Evolutionary conservation across 108 stramenopile species (phyloP).

Genomic region (Epithemia pelagica): DNA sequence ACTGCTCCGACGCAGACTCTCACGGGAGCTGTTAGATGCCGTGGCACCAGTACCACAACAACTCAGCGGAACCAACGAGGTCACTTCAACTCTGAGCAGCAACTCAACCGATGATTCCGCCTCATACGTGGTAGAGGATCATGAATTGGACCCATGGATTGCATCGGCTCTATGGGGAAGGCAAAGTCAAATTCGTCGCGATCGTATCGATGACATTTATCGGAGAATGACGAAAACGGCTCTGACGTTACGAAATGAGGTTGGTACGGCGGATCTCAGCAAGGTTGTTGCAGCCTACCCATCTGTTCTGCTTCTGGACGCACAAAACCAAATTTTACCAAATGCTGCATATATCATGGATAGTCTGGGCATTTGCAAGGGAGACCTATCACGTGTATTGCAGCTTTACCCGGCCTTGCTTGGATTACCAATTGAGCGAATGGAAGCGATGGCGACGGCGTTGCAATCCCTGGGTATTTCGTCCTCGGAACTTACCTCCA

Average conservation of each 20-base stretch:
- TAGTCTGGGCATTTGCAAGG: slow-evolving; percentile 52
- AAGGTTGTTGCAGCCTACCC: slow-evolving; percentile 65
- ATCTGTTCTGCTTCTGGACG: slow-evolving; percentile 48
- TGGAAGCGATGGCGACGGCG: slow-evolving; percentile 39
- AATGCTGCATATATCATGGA: slow-evolving; percentile 45
- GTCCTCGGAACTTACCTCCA: slow-evolving; percentile 40
- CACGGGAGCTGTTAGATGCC: slow-evolving; percentile 46
- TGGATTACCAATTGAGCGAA: slow-evolving; percentile 35
- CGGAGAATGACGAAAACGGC: slow-evolving; percentile 51
- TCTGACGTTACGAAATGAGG: slow-evolving; percentile 36
- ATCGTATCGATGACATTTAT: slow-evolving; percentile 41
- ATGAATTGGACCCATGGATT: slow-evolving; percentile 1
- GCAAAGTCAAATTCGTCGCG: slow-evolving; percentile 11
- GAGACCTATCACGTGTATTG: slow-evolving; percentile 53
- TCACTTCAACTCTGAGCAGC: neutral
- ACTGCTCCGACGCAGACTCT: slow-evolving; percentile 40
- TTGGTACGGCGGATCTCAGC: slow-evolving; percentile 55
- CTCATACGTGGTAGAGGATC: neutral
- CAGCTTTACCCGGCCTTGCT: slow-evolving; percentile 55
- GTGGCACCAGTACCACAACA: slow-evolving; percentile 46
- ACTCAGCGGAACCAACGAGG: neutral
- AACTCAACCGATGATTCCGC: neutral
- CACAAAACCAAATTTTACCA: slow-evolving; percentile 34
- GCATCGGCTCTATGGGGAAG: slow-evolving; percentile 17
- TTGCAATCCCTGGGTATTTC: slow-evolving; percentile 41